These are phyloP conservation scores for Poa pratensis DNA, from an alignment of 176 grass and related monocot species.

Conservation along the genomic window DNA sequence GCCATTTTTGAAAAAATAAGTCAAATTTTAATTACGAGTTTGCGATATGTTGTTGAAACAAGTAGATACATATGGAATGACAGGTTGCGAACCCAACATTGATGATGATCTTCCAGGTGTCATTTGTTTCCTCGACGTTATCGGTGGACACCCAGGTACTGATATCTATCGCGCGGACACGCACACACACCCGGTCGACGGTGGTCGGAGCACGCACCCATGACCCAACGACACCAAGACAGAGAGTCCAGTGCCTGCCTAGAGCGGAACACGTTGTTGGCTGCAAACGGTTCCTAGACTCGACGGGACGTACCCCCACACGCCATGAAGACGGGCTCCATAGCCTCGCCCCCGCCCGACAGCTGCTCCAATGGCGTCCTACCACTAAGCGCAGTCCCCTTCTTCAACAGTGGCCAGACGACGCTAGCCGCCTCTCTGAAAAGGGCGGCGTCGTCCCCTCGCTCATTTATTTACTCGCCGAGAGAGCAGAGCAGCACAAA, in stretches of 20 bases:
- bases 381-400: neutral
- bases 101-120: neutral
- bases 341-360: conserved; percentile 4
- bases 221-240: neutral
- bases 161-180: neutral
- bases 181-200: neutral
- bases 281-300: neutral
- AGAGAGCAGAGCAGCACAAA: no score
- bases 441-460: neutral
- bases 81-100: neutral
- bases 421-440: conserved; percentile 25
- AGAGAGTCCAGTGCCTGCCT: neutral
- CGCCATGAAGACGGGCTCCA: neutral
- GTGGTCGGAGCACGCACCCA: neutral
- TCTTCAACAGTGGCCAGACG: neutral
- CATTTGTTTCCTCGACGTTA: neutral
- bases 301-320: neutral
- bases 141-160: neutral
- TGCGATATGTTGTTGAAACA: no score
- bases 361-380: conserved; percentile 39
- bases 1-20: no score
- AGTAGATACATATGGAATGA: no score
- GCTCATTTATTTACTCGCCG: conserved; percentile 1
- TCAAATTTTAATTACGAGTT: no score
- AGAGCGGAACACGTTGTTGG: conserved; percentile 39